These are phyloP conservation scores for Boletus rubescentipes DNA, from an alignment of 768 basidiomycete genomes.

Conservation along the genomic window DNA sequence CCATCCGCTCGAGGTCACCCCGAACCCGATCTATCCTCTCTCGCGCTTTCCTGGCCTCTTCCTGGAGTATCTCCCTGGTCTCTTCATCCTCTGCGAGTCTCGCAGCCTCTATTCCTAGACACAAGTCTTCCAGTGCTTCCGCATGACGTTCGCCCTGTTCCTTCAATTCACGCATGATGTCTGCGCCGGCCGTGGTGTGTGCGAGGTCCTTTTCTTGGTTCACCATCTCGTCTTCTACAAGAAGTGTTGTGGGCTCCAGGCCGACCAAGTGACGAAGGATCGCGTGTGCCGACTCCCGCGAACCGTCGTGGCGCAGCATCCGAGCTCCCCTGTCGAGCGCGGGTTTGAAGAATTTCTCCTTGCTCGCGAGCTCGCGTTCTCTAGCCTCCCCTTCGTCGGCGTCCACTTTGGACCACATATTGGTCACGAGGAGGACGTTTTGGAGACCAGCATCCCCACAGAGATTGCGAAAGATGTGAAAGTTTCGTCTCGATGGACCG, in stretches of 20 bases:
- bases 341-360: conserved; percentile 50
- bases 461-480: conserved; percentile 49
- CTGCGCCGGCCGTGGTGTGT: conserved; percentile 51
- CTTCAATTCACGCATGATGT: conserved; percentile 48
- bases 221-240: conserved; percentile 58
- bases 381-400: conserved; percentile 36
- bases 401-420: conserved; percentile 49
- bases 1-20: conserved; percentile 39
- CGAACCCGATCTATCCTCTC: conserved; percentile 43
- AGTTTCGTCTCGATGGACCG: conserved; percentile 49
- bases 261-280: conserved; percentile 45
- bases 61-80: conserved; percentile 41
- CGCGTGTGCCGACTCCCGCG: conserved; percentile 40
- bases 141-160: conserved; percentile 44
- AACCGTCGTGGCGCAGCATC: conserved; percentile 44
- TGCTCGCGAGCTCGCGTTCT: conserved; percentile 43
- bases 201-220: conserved; percentile 45
- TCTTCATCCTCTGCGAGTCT: conserved; percentile 44
- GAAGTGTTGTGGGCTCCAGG: conserved; percentile 41
- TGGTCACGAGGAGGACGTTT: conserved; percentile 52
- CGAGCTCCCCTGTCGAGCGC: conserved; percentile 47
- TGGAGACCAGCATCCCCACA: conserved; percentile 48
- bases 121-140: conserved; percentile 44
- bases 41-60: conserved; percentile 41
- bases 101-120: conserved; percentile 46